Percentiles rank a stretch among this genome's conserved stretches.
Evolutionary conservation across 2,329 filamentous ascomycete species (phyloP).

Genomic region (Macrophomina tecta): DNA sequence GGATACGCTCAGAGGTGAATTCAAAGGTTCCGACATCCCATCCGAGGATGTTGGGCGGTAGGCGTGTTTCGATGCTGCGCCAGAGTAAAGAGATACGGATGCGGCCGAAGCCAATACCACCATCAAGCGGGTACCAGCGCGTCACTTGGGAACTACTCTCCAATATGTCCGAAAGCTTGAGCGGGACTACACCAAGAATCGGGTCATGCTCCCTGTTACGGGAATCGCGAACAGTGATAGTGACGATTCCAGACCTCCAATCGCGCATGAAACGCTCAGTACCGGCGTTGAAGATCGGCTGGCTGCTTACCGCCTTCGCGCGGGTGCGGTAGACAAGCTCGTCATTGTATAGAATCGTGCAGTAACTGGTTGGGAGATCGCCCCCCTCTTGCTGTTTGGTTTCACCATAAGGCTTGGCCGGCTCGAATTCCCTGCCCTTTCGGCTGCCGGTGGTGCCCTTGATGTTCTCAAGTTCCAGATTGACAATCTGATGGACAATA

Average conservation of each 20-base stretch:
- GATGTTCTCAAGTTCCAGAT: slow-evolving; percentile 88
- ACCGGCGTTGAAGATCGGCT: slow-evolving; percentile 96
- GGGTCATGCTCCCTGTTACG: slow-evolving; percentile 93
- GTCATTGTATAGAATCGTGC: slow-evolving; percentile 89
- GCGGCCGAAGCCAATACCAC: slow-evolving; percentile 87
- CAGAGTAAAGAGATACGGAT: slow-evolving; percentile 88
- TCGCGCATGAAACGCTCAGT: slow-evolving; percentile 93
- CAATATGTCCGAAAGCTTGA: slow-evolving; percentile 87
- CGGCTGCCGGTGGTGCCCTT: slow-evolving; percentile 82
- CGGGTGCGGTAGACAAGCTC: slow-evolving; percentile 91
- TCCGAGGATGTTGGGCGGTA: slow-evolving; percentile 84
- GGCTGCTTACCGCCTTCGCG: slow-evolving; percentile 89
- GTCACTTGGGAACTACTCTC: slow-evolving; percentile 86
- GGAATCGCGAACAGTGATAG: slow-evolving; percentile 85
- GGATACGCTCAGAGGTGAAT: slow-evolving; percentile 75
- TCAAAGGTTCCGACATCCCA: slow-evolving; percentile 97
- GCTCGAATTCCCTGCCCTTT: slow-evolving; percentile 86
- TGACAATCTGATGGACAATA: slow-evolving; percentile 92
- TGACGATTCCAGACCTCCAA: slow-evolving; percentile 87
- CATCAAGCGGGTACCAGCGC: slow-evolving; percentile 95
- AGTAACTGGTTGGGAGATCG: slow-evolving; percentile 87
- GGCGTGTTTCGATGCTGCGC: slow-evolving; percentile 82
- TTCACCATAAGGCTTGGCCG: slow-evolving; percentile 83
- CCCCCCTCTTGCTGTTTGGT: slow-evolving; percentile 83
- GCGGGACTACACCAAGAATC: slow-evolving; percentile 86